These are phyloP conservation scores for Lentinula sp. DNA, from an alignment of 768 basidiomycete species.

Conservation along the genomic window DNA sequence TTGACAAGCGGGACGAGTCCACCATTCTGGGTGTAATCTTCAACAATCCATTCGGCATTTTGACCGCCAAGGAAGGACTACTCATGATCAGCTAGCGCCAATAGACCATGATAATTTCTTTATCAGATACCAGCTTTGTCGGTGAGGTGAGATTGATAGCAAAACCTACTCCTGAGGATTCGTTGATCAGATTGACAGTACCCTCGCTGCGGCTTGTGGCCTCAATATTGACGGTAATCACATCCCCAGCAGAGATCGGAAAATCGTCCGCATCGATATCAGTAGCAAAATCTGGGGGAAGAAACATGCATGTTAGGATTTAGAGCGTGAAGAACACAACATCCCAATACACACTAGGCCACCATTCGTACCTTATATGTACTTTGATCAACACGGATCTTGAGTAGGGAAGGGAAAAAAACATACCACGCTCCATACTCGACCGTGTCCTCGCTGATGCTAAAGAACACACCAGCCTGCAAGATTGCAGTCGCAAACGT, in stretches of 20 bases:
- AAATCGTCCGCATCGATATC: not conserved
- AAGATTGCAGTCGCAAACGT: slow-evolving; percentile 2
- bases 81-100: no score
- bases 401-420: not conserved
- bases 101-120: no score
- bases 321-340: no score
- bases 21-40: slow-evolving; percentile 1
- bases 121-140: not conserved
- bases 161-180: not conserved
- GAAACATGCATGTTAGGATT: no score
- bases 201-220: not conserved
- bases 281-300: not conserved
- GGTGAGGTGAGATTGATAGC: not conserved
- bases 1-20: slow-evolving; percentile 27
- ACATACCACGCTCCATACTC: slow-evolving; percentile 1
- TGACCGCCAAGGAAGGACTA: not conserved
- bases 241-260: slow-evolving; percentile 3
- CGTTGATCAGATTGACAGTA: slow-evolving; percentile 4
- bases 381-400: not conserved
- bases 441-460: not conserved
- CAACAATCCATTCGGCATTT: slow-evolving; percentile 5
- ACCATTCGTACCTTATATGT: not conserved
- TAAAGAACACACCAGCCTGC: slow-evolving; percentile 5
- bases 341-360: not conserved
- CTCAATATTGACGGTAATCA: not conserved